Conservation (phyloP, 768 basidiomycete species). For the Hemileccinum impolitum region DNA sequence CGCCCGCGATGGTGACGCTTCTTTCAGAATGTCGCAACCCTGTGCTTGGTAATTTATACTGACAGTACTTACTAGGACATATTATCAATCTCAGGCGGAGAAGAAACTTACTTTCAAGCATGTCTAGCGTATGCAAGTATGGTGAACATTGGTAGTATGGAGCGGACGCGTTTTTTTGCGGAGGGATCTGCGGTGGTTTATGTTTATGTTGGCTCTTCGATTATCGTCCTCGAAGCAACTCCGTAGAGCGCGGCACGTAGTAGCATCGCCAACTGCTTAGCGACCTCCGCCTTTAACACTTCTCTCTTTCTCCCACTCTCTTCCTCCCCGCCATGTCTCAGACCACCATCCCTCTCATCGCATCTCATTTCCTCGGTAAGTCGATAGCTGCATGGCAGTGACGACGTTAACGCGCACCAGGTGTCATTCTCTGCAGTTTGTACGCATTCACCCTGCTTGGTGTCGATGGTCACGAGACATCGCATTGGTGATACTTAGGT, state of each 20-base stretch:
- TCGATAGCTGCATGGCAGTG: background rate
- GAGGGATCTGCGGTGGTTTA: constrained; percentile 7
- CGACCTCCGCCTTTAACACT: constrained; percentile 10
- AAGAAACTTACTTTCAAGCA: too few relatives aligned
- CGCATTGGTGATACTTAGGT: constrained; percentile 20
- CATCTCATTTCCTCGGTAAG: constrained; percentile 28
- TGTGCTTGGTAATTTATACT: too few relatives aligned
- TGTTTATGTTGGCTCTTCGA: constrained; percentile 21
- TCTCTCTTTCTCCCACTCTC: background rate
- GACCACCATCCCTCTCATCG: constrained; percentile 18
- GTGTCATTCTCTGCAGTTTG: constrained; percentile 32
- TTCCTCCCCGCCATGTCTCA: constrained; percentile 14
- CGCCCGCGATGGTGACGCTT: too few relatives aligned
- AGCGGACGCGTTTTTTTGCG: background rate
- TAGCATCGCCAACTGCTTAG: constrained; percentile 15
- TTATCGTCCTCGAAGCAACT: constrained; percentile 30
- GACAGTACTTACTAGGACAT: too few relatives aligned
- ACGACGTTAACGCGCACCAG: constrained; percentile 15
- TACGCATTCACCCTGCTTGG: constrained; percentile 10
- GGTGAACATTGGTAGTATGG: too few relatives aligned
- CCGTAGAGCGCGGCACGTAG: constrained; percentile 28
- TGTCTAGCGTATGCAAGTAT: too few relatives aligned
- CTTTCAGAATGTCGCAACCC: too few relatives aligned
- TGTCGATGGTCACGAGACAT: background rate
- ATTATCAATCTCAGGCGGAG: too few relatives aligned